Base-by-base conservation (phyloP, 2,329 filamentous ascomycete species). In the Sporothrix humicola region DNA sequence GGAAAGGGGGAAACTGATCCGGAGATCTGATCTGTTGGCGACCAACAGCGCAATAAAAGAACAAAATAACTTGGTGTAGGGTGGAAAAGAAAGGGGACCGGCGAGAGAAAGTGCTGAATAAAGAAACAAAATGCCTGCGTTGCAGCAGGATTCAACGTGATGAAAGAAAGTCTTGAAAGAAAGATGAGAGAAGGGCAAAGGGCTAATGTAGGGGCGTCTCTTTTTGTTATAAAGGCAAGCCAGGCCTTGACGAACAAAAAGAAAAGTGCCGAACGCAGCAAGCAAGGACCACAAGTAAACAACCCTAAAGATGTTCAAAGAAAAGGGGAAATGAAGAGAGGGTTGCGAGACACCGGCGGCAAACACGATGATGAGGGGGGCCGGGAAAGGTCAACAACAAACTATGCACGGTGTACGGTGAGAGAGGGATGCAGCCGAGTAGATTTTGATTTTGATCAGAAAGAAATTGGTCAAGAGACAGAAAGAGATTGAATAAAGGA, bases 121-220 rank as follows among this genome's bases (percentile, higher is more conserved):
- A 70, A 15, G 13, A 20, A 59, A 23, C n/a, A 31, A 56, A 44
- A 26, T 65, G 37, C 10, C n/a, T 15, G 44, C 4, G 42, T 20
- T 66, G 42, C 20, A 66, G 20, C 12, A 26, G 4, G 61, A 26
- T 48, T 26, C 42, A 26, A n/a, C 20, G 17, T n/a, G 17, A 15
- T 63, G 44, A 52, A 73, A 72, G n/a, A 26, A 68, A 7, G 42
- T 66, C 46, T 69, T 61, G 37, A 72, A 73, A 63, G 52, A 52
- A 44, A 26, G 31, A 37, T 37, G 31, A 3, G 31, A 37, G 5
- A 37, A 37, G 31, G 31, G 61, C 52, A 61, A 23, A 48, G 61
- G 48, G 37, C 12, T 66, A 66, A 66, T 26, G 48, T 63, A 63
- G 17, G 31, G 37, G 15, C 37, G 17, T 37, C 17, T 44, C 31